Conservation (phyloP, 345 rosid genomes). For the Salix brachista region DNA sequence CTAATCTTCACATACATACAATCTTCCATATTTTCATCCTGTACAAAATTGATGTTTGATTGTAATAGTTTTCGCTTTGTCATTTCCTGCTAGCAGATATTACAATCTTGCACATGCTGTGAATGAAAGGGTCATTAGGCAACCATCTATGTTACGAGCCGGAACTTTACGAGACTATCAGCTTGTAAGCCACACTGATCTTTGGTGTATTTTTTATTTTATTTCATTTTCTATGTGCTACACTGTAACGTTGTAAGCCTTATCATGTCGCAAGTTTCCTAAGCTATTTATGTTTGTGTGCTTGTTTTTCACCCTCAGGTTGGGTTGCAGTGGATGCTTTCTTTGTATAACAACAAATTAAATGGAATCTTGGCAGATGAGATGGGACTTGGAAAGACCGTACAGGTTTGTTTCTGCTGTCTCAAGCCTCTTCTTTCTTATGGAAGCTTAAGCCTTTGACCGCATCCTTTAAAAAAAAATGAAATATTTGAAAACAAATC, state of each 20-base stretch:
- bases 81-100: constrained; percentile 48
- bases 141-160: constrained; percentile 92
- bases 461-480: not conserved
- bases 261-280: not conserved
- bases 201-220: constrained; percentile 6
- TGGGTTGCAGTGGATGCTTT: constrained; percentile 99
- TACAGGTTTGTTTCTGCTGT: constrained; percentile 57
- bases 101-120: constrained; percentile 98
- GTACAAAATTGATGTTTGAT: not conserved
- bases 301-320: constrained; percentile 47
- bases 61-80: constrained; percentile 11
- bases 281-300: constrained; percentile 8
- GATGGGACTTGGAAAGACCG: constrained; percentile 99
- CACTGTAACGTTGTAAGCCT: not conserved
- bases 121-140: constrained; percentile 77
- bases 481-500: not conserved
- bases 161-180: constrained; percentile 98
- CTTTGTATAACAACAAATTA: constrained; percentile 92
- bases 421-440: not conserved
- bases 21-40: constrained; percentile 4
- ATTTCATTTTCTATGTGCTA: constrained; percentile 6
- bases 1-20: constrained; percentile 1
- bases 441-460: not conserved
- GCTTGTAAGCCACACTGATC: constrained; percentile 64
- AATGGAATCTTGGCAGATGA: constrained; percentile 99